Evolutionary conservation across 164 flowering plant genomes (phyloP).

Genomic region (Buxus sempervirens): DNA sequence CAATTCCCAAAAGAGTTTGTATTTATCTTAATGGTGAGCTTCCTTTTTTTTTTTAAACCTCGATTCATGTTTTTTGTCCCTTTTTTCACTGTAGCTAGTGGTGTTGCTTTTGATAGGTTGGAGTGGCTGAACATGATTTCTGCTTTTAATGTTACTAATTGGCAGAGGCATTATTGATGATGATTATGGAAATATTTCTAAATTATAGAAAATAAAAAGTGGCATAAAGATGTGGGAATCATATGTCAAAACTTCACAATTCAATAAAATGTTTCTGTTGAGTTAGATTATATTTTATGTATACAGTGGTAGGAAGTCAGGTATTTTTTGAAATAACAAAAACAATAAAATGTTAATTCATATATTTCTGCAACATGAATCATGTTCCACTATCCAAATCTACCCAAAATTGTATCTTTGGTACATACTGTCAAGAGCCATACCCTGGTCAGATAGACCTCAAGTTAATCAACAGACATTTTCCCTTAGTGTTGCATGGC

Average conservation of each 20-base stretch:
- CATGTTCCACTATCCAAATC: too few species aligned
- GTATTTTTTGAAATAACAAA: too few species aligned
- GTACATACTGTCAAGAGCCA: too few species aligned
- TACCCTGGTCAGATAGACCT: not conserved
- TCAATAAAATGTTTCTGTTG: not conserved
- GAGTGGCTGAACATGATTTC: too few species aligned
- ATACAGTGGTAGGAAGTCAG: not conserved
- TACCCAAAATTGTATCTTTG: too few species aligned
- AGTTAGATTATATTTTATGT: too few species aligned
- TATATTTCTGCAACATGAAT: too few species aligned
- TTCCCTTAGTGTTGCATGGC: not conserved
- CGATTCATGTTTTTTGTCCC: not conserved
- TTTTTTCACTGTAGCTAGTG: too few species aligned
- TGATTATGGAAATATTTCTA: not conserved
- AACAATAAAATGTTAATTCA: too few species aligned
- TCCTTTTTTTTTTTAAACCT: not conserved
- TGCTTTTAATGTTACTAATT: too few species aligned
- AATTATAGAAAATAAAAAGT: not conserved
- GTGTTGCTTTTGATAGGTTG: too few species aligned
- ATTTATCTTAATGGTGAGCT: conserved; percentile 72
- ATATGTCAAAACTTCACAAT: not conserved
- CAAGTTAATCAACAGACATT: not conserved
- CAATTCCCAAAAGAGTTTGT: conserved; percentile 96
- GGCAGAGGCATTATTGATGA: too few species aligned
- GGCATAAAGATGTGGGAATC: not conserved